Evolutionary conservation across 2,329 filamentous ascomycete genomes (phyloP).

Genomic region (Trichoderma harzianum): DNA sequence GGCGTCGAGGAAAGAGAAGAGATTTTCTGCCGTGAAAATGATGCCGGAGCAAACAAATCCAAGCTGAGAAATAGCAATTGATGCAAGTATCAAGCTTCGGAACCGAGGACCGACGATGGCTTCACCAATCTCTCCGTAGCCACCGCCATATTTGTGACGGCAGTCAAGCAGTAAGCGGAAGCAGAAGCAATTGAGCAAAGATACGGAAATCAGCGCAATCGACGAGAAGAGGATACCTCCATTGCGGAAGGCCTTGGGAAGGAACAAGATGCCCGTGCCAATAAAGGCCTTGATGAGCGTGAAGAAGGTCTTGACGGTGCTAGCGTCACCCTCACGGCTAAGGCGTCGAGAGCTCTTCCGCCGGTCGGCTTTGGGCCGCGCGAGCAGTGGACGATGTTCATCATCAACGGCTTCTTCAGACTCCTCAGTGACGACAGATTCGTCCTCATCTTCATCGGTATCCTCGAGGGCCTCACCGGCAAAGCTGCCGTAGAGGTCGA

Average conservation of each 20-base stretch:
- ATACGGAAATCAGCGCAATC: slow-evolving; percentile 62
- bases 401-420: slow-evolving; percentile 37
- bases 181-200: slow-evolving; percentile 64
- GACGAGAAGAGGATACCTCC: slow-evolving; percentile 74
- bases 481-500: slow-evolving; percentile 73
- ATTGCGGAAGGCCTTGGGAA: slow-evolving; percentile 76
- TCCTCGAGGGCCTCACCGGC: slow-evolving; percentile 67
- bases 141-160: slow-evolving; percentile 60
- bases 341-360: slow-evolving; percentile 49
- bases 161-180: slow-evolving; percentile 71
- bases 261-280: slow-evolving; percentile 77
- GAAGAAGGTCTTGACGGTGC: slow-evolving; percentile 71
- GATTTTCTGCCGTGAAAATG: slow-evolving; percentile 74
- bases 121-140: slow-evolving; percentile 71
- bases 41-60: slow-evolving; percentile 76
- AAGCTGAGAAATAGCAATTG: slow-evolving; percentile 70
- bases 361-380: slow-evolving; percentile 40
- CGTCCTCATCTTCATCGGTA: slow-evolving; percentile 47
- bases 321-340: slow-evolving; percentile 56
- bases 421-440: slow-evolving; percentile 43
- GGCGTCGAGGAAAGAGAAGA: slow-evolving; percentile 64
- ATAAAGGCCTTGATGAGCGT: slow-evolving; percentile 76
- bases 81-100: slow-evolving; percentile 63
- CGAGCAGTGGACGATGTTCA: slow-evolving; percentile 53
- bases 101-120: slow-evolving; percentile 62